Evolutionary conservation across 306 rosid species (phyloP).

Genomic region (Cucumis melo): DNA sequence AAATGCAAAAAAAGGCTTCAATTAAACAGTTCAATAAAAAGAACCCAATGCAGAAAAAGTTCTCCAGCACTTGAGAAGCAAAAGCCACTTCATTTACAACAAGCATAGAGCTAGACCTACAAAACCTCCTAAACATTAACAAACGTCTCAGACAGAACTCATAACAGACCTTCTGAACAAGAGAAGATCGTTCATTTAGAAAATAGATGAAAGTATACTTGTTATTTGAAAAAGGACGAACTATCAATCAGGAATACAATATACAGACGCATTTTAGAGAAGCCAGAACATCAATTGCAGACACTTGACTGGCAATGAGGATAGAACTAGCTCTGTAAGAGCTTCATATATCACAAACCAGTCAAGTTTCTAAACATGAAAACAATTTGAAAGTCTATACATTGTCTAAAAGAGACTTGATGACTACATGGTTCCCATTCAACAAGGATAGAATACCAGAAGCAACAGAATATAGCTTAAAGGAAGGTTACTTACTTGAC

Average conservation of each 20-base stretch:
- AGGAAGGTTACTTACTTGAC: slow-evolving; percentile 52
- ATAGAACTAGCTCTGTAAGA: neutral
- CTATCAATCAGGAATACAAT: neutral
- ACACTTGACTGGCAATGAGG: neutral
- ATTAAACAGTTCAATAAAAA: neutral
- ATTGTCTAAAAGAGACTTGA: neutral
- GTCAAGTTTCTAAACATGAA: neutral
- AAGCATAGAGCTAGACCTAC: neutral
- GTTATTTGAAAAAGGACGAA: neutral
- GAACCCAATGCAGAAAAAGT: neutral
- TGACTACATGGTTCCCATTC: neutral
- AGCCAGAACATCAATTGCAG: neutral
- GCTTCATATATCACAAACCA: neutral
- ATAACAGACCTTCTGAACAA: neutral
- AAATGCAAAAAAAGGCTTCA: neutral
- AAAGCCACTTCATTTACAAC: neutral
- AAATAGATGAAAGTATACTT: neutral
- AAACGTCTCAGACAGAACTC: neutral
- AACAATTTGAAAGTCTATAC: neutral
- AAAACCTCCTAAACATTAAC: neutral
- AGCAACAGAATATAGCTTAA: slow-evolving; percentile 14
- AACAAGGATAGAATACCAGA: neutral
- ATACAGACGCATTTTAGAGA: neutral
- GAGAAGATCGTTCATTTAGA: neutral
- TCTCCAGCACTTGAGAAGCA: neutral